Evolutionary conservation across 2,329 filamentous ascomycete species (phyloP).

Genomic region (Arthrobotrys iridis): DNA sequence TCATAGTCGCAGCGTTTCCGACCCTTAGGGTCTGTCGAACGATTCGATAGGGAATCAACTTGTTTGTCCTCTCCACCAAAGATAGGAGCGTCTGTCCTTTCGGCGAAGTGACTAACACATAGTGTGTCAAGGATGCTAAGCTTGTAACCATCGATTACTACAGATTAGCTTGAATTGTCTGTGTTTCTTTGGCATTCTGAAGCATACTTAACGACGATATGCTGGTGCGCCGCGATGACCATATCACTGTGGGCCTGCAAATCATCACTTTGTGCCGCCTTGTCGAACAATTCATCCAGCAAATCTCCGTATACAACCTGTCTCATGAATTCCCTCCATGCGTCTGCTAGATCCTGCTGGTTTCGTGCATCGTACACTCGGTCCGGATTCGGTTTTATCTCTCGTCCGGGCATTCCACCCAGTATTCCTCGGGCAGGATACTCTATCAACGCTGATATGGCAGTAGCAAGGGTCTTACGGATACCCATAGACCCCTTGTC

Average conservation of each 20-base stretch:
- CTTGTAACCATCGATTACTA: neutral
- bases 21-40: constrained; percentile 78
- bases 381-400: constrained; percentile 67
- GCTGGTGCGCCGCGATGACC: constrained; percentile 73
- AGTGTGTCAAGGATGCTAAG: constrained; percentile 77
- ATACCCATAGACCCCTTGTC: constrained; percentile 80
- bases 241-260: constrained; percentile 72
- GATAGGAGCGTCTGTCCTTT: constrained; percentile 79
- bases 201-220: constrained; percentile 75
- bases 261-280: constrained; percentile 70
- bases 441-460: constrained; percentile 75
- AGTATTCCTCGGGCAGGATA: constrained; percentile 73
- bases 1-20: constrained; percentile 83
- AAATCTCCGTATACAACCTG: constrained; percentile 75
- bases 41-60: constrained; percentile 75
- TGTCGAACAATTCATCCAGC: constrained; percentile 72
- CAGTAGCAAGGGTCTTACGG: constrained; percentile 78
- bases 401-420: constrained; percentile 67
- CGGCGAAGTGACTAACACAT: constrained; percentile 76
- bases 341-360: constrained; percentile 66
- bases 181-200: neutral
- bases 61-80: constrained; percentile 75
- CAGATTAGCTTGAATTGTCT: neutral
- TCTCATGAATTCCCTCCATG: constrained; percentile 75
- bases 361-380: constrained; percentile 65